These are phyloP conservation scores for Claviceps pazoutovae DNA, from an alignment of 2,329 filamentous ascomycete genomes.

Conservation along the genomic window DNA sequence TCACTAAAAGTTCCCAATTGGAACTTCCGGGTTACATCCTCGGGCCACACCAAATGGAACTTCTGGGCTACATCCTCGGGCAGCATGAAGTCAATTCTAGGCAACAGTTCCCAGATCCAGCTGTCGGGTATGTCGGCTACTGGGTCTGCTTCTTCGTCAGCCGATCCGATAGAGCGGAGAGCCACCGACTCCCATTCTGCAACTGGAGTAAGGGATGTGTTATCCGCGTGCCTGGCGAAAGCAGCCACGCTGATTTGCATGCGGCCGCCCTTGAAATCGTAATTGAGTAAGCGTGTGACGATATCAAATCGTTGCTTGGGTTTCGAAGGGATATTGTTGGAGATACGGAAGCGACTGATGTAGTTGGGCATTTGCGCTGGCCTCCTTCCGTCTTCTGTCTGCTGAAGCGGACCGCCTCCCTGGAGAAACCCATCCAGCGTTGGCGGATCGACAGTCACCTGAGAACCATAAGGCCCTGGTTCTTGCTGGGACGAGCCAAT, in stretches of 20 bases:
- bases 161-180: constrained; percentile 4
- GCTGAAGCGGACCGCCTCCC: constrained; percentile 11
- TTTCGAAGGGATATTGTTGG: constrained; percentile 13
- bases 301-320: constrained; percentile 9
- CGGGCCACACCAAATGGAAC: constrained; percentile 12
- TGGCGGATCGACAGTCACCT: constrained; percentile 14
- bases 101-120: constrained; percentile 14
- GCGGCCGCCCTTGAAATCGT: constrained; percentile 13
- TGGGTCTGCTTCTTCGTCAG: constrained; percentile 3
- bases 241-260: constrained; percentile 14
- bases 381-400: constrained; percentile 9
- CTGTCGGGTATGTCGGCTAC: constrained; percentile 10
- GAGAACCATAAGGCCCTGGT: constrained; percentile 10
- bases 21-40: constrained; percentile 14
- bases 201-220: constrained; percentile 6
- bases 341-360: constrained; percentile 16
- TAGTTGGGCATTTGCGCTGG: constrained; percentile 18
- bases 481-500: constrained; percentile 3
- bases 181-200: constrained; percentile 13
- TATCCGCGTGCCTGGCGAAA: constrained; percentile 8
- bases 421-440: constrained; percentile 16
- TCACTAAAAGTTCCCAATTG: constrained; percentile 10
- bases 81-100: constrained; percentile 9
- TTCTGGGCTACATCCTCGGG: constrained; percentile 11
- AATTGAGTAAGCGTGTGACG: constrained; percentile 12